Conservation (phyloP, 805 yeast genomes). For the Sugiyamaella qingdaonensis region DNA sequence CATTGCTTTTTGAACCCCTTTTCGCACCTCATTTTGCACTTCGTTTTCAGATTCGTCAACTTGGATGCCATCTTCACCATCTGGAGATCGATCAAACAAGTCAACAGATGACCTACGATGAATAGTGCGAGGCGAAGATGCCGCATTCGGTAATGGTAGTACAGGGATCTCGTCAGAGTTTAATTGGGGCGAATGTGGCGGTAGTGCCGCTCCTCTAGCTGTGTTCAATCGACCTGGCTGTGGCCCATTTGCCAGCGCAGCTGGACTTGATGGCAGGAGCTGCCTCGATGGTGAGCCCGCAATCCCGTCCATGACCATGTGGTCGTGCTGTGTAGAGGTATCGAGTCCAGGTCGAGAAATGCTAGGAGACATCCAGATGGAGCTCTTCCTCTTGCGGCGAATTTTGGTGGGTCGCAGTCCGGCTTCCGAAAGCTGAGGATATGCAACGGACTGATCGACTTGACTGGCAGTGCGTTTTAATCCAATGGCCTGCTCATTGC, state of each 20-base stretch:
- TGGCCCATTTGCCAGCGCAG: too few species aligned
- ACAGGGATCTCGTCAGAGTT: too few species aligned
- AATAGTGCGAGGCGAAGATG: not conserved
- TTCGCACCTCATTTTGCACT: too few species aligned
- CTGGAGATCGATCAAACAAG: not conserved
- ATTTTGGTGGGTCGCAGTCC: conserved; percentile 3
- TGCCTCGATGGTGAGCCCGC: too few species aligned
- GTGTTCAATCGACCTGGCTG: too few species aligned
- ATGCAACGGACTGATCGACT: not conserved
- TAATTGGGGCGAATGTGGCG: too few species aligned
- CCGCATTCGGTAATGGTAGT: not conserved
- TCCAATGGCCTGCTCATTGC: not conserved
- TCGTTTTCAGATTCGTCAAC: too few species aligned
- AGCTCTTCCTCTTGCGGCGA: conserved; percentile 7
- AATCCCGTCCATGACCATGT: too few species aligned
- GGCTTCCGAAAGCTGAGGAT: not conserved
- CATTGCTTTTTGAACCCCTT: too few species aligned
- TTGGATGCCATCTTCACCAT: not conserved
- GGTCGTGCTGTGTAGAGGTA: too few species aligned
- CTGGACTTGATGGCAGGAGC: too few species aligned
- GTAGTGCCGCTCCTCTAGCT: too few species aligned
- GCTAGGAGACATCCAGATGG: conserved; percentile 14
- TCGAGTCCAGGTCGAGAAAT: not conserved
- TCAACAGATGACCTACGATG: not conserved
- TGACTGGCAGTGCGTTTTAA: not conserved